Base-by-base conservation (phyloP, 2,329 filamentous ascomycete genomes). In the Raffaelea ambrosiae region DNA sequence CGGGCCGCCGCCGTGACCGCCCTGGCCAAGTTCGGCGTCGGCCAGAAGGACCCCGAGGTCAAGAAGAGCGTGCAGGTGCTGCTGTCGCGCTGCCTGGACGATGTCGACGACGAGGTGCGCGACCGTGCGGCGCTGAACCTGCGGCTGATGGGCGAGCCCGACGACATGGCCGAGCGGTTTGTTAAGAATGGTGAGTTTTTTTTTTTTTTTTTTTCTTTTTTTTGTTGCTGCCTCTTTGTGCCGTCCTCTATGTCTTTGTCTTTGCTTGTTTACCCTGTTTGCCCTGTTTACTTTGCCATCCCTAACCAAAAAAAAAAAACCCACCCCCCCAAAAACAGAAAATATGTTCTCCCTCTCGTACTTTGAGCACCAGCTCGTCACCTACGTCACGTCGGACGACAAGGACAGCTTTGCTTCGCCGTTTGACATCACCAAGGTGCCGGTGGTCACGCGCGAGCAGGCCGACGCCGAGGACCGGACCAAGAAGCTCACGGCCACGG, bases 101-200 rank as follows among this genome's bases (percentile, higher is more conserved):
- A 98, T 63, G 90, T 90, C 4, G 93, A 98, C 66, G 93, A 98
- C 60, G 93, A 98, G 69, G 93, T 98, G 49, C 83, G 93, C 58
- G 93, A 98, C 63, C 88, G 93, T 63, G 93, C 93, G 52, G 90
- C 91, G 4, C 72, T 98, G 43, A 97, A 95, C 65, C 73, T 98
- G 50, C 79, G 89, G 61, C 72, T 98, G 53, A 97, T 98, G 87
- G 78, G 83, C 52, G 88, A 95, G 61, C 88, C 95, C 57, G 88
- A 95, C 58, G 86, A 94, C 51, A 75, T 90, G 66, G 89, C 90
- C 1, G 76, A 81, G 55, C 80, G 82, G 51, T 97, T 98, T 65
- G 88, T 97, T 63, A 93, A 94, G 70, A 96, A 95, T 61, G n/a
- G n/a, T n/a, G n/a, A n/a, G n/a, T n/a, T n/a, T n/a, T n/a, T n/a